Evolutionary conservation across 2,329 filamentous ascomycete species (phyloP).

Genomic region (Clonostachys sp.): DNA sequence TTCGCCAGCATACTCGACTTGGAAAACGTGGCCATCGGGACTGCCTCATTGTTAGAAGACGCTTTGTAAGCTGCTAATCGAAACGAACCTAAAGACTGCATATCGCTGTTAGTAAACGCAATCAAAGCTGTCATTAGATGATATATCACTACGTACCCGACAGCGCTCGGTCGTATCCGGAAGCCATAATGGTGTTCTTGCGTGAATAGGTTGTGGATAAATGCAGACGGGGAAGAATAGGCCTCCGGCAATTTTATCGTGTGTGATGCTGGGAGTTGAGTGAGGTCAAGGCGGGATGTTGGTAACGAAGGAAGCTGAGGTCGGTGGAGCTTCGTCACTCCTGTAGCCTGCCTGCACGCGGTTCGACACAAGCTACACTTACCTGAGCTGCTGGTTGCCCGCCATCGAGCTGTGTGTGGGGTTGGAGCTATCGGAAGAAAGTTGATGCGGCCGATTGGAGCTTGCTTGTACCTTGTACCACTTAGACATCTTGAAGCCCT

Average conservation of each 20-base stretch:
- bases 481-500: too few relatives aligned
- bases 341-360: constrained; percentile 6
- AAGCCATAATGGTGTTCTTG: constrained; percentile 57
- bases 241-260: too few relatives aligned
- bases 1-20: constrained; percentile 98
- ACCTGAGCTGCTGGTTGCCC: too few relatives aligned
- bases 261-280: too few relatives aligned
- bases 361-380: too few relatives aligned
- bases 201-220: too few relatives aligned
- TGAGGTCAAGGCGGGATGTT: too few relatives aligned
- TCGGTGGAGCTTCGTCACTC: constrained; percentile 8
- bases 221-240: too few relatives aligned
- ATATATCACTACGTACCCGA: constrained; percentile 65
- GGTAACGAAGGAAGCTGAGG: neutral
- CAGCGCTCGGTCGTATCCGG: constrained; percentile 97
- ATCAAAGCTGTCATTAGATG: constrained; percentile 6
- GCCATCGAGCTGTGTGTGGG: too few relatives aligned
- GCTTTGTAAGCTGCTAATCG: constrained; percentile 2
- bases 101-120: constrained; percentile 31
- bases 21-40: constrained; percentile 98
- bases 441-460: too few relatives aligned
- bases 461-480: too few relatives aligned
- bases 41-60: constrained; percentile 51
- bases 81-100: constrained; percentile 73
- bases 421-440: too few relatives aligned